Conservation (phyloP, 2,329 filamentous ascomycete genomes). For the Magnaporthales sp. region DNA sequence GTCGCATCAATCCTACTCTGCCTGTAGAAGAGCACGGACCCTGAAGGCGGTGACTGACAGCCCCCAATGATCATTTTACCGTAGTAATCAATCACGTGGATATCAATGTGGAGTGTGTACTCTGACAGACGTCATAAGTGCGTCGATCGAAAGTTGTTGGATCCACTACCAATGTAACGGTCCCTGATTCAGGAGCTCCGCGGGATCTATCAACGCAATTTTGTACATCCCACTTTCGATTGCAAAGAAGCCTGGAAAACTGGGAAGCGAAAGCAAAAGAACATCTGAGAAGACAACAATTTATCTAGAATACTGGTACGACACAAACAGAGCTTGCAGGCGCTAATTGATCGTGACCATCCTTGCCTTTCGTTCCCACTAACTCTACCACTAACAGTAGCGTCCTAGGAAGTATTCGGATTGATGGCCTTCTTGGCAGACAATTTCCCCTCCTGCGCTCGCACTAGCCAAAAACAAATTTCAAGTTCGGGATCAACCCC, state of each 20-base stretch:
- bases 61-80: background rate
- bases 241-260: background rate
- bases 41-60: too few relatives aligned
- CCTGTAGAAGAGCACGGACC: too few relatives aligned
- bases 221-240: background rate
- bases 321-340: too few relatives aligned
- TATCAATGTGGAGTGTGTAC: background rate
- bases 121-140: background rate
- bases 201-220: background rate
- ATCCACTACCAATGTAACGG: background rate
- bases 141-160: background rate
- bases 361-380: background rate
- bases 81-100: background rate
- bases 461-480: background rate
- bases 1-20: background rate
- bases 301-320: too few relatives aligned
- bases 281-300: too few relatives aligned
- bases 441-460: background rate
- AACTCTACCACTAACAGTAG: background rate
- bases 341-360: too few relatives aligned
- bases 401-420: background rate
- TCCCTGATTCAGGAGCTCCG: background rate
- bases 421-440: background rate
- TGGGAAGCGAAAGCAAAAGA: background rate
- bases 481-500: background rate